A percentile compares a stretch with the other conserved stretches of the same genome.
These are phyloP conservation scores for Penicillium roqueforti DNA, from an alignment of 495 filamentous ascomycete genomes.

Conservation along the genomic window DNA sequence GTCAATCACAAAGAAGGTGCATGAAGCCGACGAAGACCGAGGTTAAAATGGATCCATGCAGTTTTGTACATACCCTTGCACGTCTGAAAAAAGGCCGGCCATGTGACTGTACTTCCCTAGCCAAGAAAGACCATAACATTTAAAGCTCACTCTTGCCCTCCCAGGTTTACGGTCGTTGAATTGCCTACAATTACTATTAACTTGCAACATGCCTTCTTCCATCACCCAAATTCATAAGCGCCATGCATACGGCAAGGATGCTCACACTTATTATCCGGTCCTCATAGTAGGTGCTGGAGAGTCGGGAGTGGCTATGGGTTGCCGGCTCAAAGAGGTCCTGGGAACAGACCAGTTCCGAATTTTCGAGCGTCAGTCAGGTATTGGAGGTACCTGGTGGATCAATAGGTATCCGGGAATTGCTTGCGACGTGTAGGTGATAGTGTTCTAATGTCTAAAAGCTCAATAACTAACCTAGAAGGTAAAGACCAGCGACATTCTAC, in stretches of 20 bases:
- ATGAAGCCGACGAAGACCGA: neutral
- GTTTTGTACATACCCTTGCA: neutral
- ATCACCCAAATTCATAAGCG: conserved; percentile 40
- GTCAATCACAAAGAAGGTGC: neutral
- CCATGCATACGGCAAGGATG: conserved; percentile 44
- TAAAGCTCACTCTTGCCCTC: neutral
- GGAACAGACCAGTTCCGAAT: conserved; percentile 61
- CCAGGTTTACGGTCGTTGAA: neutral
- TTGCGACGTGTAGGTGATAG: conserved; percentile 39
- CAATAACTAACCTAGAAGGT: conserved; percentile 3
- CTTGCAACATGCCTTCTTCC: conserved; percentile 12
- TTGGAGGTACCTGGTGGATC: conserved; percentile 67
- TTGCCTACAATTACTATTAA: neutral
- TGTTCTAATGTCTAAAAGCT: neutral
- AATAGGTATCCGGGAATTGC: conserved; percentile 64
- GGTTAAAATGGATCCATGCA: neutral
- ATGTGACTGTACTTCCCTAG: neutral
- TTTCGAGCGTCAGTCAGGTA: conserved; percentile 57
- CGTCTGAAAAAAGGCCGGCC: neutral
- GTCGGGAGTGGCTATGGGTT: conserved; percentile 64
- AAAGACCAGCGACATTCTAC: conserved; percentile 55
- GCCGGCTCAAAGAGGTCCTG: conserved; percentile 54
- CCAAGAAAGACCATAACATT: too few relatives aligned
- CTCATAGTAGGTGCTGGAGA: conserved; percentile 59
- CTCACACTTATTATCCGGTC: conserved; percentile 54